Evolutionary conservation across 1,284 basidiomycete genomes (phyloP), one percentile per base, ranked within the genome.

Genomic region (Ustilago loliicola): DNA sequence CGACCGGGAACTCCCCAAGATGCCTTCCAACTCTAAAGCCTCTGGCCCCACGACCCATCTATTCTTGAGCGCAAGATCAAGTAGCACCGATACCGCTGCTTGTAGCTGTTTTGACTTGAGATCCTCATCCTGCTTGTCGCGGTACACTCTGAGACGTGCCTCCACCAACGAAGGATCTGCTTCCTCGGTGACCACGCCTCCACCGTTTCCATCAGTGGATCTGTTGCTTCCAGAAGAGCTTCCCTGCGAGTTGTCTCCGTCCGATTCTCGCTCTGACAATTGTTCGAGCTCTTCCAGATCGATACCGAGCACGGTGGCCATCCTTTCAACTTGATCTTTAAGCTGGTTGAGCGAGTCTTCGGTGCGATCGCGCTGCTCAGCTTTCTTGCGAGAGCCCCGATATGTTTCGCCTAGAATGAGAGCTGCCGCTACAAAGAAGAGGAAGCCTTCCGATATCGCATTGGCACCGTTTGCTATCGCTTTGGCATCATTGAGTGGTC

Each of bases 401-500:
- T 83, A 85, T 0, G 77, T 77, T 40, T 86, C 85, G 11, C 83
- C 85, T 2, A 86, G 38, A 32, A 86, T 86, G 11, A 86, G 70
- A 1, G 77, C 62, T 21, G 81, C 82, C 13, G 85, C 85, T 1
- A 86, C 81, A 13, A 77, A 69, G 72, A 86, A 86, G 15, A 86
- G 68, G 51, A 85, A 85, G 6, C 76, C 81, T 61, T 85, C 83
- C 1, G 81, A 82, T 53, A 85, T 83, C 23, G 84, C 83, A 47
- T 84, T 83, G 6, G 83, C 83, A 19, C 82, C 82, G 45, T 83
- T 84, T 13, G 74, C 67, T 30, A 81, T 77, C 29, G 80, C 81
- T 64, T 84, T 85, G 56, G 80, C 76, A 66, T 86, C 85, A 66
- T 85, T 86, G 58, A 86, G 71, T 7, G 85, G 85, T 9, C 85